phyloP scores from a whole-genome alignment of 2,329 filamentous ascomycete genomes.

The Teratosphaeria gauchensis region DNA sequence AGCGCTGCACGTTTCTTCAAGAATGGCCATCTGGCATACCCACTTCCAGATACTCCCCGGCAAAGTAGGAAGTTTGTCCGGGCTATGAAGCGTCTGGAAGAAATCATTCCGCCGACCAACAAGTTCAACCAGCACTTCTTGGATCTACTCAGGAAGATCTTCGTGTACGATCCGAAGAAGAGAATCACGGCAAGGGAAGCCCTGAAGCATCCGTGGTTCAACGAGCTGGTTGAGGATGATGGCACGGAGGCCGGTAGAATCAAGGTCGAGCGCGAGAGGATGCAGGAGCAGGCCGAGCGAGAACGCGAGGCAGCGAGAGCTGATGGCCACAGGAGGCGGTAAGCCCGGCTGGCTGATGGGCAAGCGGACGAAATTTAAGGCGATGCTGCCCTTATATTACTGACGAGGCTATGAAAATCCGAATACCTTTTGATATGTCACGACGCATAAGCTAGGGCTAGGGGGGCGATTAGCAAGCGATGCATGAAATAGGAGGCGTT shows the following conservation, averaged over 20 bases:
- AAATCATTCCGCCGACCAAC: slow-evolving; percentile 49
- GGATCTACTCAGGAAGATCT: slow-evolving; percentile 53
- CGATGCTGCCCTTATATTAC: background rate
- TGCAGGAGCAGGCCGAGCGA: slow-evolving; percentile 9
- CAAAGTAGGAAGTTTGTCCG: slow-evolving; percentile 57
- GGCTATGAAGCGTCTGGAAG: slow-evolving; percentile 54
- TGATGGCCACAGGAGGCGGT: background rate
- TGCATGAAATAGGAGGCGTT: background rate
- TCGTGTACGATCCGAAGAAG: slow-evolving; percentile 57
- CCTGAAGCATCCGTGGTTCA: slow-evolving; percentile 58
- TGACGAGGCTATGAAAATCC: background rate
- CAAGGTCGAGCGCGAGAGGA: slow-evolving; percentile 20
- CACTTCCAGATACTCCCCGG: slow-evolving; percentile 52
- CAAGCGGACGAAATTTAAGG: background rate
- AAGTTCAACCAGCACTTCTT: slow-evolving; percentile 55
- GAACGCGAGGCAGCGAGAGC: background rate
- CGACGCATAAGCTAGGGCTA: background rate
- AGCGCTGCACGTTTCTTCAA: slow-evolving; percentile 22
- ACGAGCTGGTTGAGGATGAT: slow-evolving; percentile 53
- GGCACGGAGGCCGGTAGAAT: slow-evolving; percentile 56
- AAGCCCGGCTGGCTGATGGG: background rate
- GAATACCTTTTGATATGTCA: background rate
- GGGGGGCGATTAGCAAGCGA: background rate
- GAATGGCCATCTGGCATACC: slow-evolving; percentile 50
- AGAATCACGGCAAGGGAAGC: slow-evolving; percentile 57